These are phyloP conservation scores for Malassezia restricta DNA, from an alignment of 1,284 basidiomycete genomes.

Conservation along the genomic window DNA sequence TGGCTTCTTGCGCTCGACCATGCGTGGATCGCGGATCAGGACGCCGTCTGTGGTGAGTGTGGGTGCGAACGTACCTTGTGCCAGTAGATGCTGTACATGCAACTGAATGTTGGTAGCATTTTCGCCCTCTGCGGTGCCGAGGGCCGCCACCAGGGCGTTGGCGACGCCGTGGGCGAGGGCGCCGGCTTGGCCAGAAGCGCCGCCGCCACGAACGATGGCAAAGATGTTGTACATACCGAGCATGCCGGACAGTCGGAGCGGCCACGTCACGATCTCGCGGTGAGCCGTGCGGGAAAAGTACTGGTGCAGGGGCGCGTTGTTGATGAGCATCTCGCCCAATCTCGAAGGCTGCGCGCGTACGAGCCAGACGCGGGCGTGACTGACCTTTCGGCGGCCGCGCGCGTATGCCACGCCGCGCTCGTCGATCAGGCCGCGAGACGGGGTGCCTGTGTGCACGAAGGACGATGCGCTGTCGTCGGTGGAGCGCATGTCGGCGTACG, in stretches of 20 bases:
- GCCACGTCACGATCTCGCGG: slow-evolving; percentile 67
- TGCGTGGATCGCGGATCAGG: slow-evolving; percentile 78
- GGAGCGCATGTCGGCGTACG: slow-evolving; percentile 25
- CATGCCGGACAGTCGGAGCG: slow-evolving; percentile 70
- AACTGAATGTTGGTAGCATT: slow-evolving; percentile 21
- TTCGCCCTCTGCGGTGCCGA: slow-evolving; percentile 26
- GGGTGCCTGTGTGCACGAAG: background rate
- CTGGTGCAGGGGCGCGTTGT: slow-evolving; percentile 62
- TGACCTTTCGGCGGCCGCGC: slow-evolving; percentile 35
- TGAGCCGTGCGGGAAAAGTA: slow-evolving; percentile 70
- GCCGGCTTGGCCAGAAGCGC: slow-evolving; percentile 77
- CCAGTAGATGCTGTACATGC: slow-evolving; percentile 52
- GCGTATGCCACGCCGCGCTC: slow-evolving; percentile 25
- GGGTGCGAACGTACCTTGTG: slow-evolving; percentile 47
- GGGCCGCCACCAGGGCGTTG: slow-evolving; percentile 54
- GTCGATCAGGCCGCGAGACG: slow-evolving; percentile 19
- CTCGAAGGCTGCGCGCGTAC: slow-evolving; percentile 56
- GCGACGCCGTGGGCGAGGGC: slow-evolving; percentile 74
- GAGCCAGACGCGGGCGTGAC: slow-evolving; percentile 65
- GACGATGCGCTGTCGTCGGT: slow-evolving; percentile 8
- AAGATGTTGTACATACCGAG: slow-evolving; percentile 88
- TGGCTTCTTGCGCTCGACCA: slow-evolving; percentile 97
- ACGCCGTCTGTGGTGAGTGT: slow-evolving; percentile 58
- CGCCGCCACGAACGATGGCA: slow-evolving; percentile 73
- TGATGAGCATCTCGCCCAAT: slow-evolving; percentile 58